These are phyloP conservation scores for Colletotrichum gloeosporioides DNA, from an alignment of 2,329 filamentous ascomycete species.

Conservation along the genomic window DNA sequence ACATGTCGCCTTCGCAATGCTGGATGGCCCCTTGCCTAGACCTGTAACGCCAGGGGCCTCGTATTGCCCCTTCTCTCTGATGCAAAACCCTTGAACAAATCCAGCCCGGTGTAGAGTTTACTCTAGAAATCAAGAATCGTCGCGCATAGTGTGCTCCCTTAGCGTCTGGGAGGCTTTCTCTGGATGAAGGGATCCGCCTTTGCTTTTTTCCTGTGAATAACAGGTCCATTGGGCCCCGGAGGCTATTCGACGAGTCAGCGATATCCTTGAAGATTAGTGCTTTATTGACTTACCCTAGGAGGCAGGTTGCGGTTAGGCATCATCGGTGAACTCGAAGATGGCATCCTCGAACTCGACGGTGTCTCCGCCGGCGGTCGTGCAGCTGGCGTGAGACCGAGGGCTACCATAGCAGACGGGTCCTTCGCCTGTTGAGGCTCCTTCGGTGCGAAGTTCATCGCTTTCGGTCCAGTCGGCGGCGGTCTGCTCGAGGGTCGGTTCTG, in stretches of 20 bases:
- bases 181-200: conserved; percentile 52
- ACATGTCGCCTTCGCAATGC: not conserved
- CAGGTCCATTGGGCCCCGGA: conserved; percentile 17
- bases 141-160: not conserved
- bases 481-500: conserved; percentile 13
- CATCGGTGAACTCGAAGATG: not conserved
- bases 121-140: conserved; percentile 16
- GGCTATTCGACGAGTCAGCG: conserved; percentile 2
- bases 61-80: conserved; percentile 2
- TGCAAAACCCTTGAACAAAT: not conserved
- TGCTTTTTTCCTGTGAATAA: conserved; percentile 39
- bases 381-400: conserved; percentile 53
- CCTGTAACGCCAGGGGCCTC: conserved; percentile 16
- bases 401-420: conserved; percentile 59
- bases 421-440: conserved; percentile 31
- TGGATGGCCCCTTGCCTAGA: conserved; percentile 1
- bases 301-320: conserved; percentile 1
- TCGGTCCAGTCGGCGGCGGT: conserved; percentile 23
- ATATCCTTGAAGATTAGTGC: not conserved
- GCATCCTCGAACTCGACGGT: conserved; percentile 13
- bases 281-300: conserved; percentile 1
- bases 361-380: conserved; percentile 41
- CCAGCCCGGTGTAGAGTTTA: conserved; percentile 6
- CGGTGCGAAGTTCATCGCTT: not conserved
- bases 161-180: conserved; percentile 33